Evolutionary conservation across 176 grass and related monocot genomes (phyloP).

Genomic region (Rhipidocladum racemiflorum): DNA sequence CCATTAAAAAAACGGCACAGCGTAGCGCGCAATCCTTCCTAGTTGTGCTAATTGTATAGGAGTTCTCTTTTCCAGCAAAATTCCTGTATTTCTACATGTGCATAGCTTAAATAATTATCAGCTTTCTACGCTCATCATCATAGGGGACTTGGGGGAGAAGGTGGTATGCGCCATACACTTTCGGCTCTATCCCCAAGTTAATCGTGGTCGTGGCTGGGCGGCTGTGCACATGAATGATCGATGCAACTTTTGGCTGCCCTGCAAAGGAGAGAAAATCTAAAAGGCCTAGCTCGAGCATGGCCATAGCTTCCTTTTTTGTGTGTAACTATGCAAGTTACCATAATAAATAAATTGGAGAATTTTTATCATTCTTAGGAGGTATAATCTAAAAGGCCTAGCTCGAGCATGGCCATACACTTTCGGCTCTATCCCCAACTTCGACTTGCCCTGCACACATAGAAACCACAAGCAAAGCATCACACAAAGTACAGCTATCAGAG

Average conservation of each 20-base stretch:
- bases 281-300: not conserved
- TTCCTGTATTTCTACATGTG: not conserved
- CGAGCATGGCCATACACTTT: no score
- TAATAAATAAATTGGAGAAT: no score
- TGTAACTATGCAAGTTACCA: no score
- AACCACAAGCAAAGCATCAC: no score
- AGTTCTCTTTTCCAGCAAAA: not conserved
- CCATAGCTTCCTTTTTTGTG: no score
- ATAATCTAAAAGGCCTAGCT: no score
- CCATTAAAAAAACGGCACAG: no score
- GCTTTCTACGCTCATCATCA: conserved; percentile 10
- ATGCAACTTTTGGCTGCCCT: conserved; percentile 26
- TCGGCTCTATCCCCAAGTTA: conserved; percentile 27
- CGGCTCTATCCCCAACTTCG: no score
- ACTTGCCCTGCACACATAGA: no score
- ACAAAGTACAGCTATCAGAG: no score
- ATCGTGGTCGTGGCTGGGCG: not conserved
- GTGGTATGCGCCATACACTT: conserved; percentile 44
- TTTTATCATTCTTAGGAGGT: no score
- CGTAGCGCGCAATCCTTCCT: no score
- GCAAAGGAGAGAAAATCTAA: not conserved
- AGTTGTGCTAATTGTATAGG: not conserved
- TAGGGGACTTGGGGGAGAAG: conserved; percentile 14
- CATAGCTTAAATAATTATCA: not conserved
- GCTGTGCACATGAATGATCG: not conserved